These are phyloP conservation scores for Trifolium fragiferum DNA, from an alignment of 306 rosid species.

Conservation along the genomic window DNA sequence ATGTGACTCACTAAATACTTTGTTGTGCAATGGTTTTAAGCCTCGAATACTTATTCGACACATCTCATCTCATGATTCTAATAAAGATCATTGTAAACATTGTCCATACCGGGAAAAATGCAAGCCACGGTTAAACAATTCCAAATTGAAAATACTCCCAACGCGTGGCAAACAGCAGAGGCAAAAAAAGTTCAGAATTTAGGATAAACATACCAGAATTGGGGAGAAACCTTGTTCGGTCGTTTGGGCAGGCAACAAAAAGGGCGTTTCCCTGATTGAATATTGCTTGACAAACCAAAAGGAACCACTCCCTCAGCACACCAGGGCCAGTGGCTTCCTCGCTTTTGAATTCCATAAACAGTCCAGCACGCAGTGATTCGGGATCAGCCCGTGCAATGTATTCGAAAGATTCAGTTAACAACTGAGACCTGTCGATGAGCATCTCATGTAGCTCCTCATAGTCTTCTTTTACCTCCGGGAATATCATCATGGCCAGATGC, in stretches of 20 bases:
- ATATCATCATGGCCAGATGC: constrained; percentile 90
- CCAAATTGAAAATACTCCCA: constrained; percentile 21
- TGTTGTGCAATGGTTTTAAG: constrained; percentile 8
- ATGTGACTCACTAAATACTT: background rate
- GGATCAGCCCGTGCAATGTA: constrained; percentile 77
- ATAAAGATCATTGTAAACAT: constrained; percentile 19
- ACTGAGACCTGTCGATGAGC: constrained; percentile 93
- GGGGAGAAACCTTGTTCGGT: constrained; percentile 78
- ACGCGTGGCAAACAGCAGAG: background rate
- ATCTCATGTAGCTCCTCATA: constrained; percentile 91
- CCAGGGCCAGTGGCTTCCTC: constrained; percentile 99
- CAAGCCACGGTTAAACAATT: constrained; percentile 20
- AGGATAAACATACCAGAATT: constrained; percentile 71
- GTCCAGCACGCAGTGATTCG: constrained; percentile 70
- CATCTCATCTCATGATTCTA: background rate
- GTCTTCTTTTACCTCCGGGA: constrained; percentile 90
- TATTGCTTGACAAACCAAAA: constrained; percentile 85
- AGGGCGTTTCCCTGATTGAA: constrained; percentile 85
- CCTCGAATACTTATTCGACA: background rate
- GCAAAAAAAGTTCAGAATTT: background rate
- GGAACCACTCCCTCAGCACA: constrained; percentile 92
- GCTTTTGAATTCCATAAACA: constrained; percentile 90
- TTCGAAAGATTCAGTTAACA: constrained; percentile 83
- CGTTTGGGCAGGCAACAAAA: constrained; percentile 85
- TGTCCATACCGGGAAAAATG: background rate